These are phyloP conservation scores for Fusarium sp. DNA, from an alignment of 2,329 filamentous ascomycete genomes.

Conservation along the genomic window DNA sequence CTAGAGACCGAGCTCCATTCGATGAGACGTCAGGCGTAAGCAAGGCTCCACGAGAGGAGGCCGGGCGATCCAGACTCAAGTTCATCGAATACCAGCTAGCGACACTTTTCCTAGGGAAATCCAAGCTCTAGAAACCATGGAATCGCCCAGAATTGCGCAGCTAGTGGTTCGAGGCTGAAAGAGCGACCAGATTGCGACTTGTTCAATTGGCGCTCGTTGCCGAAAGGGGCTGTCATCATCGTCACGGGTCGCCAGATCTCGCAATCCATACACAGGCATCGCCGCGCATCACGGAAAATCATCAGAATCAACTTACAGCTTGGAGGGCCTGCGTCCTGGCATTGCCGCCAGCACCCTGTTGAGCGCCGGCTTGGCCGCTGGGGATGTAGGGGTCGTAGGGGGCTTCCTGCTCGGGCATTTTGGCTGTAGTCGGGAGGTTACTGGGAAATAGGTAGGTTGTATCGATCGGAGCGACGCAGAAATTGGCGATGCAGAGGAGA, in stretches of 20 bases:
- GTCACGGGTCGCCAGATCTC: conserved; percentile 20
- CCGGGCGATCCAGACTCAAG: neutral
- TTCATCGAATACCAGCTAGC: neutral
- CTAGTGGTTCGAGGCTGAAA: neutral
- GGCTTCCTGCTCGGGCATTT: conserved; percentile 66
- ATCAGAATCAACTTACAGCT: conserved; percentile 72
- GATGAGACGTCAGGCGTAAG: neutral
- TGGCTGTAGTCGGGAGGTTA: conserved; percentile 33
- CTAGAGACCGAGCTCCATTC: neutral
- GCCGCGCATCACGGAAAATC: conserved; percentile 28
- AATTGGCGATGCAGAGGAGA: conserved; percentile 14
- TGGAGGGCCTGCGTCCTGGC: conserved; percentile 76
- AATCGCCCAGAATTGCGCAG: neutral
- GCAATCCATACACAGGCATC: conserved; percentile 31
- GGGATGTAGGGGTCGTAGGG: conserved; percentile 94
- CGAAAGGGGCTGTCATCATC: conserved; percentile 23
- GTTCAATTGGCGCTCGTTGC: conserved; percentile 5
- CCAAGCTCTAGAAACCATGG: neutral
- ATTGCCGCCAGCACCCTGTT: conserved; percentile 60
- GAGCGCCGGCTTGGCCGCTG: conserved; percentile 66
- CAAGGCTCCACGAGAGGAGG: neutral
- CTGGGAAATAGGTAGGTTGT: conserved; percentile 22
- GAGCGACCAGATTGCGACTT: neutral
- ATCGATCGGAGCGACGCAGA: conserved; percentile 30
- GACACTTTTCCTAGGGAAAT: neutral